Evolutionary conservation across 1,139 yeast genomes (phyloP).

Genomic region (Sugiyamaella castrensis): DNA sequence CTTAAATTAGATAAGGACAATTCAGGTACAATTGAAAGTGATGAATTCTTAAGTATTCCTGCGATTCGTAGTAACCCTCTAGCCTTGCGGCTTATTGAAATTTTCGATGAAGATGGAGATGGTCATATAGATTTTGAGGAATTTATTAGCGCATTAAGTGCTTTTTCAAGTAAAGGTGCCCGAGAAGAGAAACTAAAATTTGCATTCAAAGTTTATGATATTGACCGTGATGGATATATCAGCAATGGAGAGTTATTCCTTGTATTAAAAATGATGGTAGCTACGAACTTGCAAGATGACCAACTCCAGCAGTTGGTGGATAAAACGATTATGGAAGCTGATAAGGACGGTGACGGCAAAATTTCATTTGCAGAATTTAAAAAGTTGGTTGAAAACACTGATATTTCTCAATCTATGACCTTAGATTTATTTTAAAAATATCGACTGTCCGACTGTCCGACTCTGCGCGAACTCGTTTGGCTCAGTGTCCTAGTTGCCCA

Average conservation of each 20-base stretch:
- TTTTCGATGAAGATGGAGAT: slow-evolving; percentile 88
- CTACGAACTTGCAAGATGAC: slow-evolving; percentile 77
- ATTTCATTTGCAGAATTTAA: slow-evolving; percentile 80
- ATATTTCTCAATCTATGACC: slow-evolving; percentile 34
- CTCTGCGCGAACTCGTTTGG: neutral
- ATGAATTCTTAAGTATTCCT: slow-evolving; percentile 88
- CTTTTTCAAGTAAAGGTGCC: slow-evolving; percentile 85
- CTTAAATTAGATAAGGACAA: slow-evolving; percentile 94
- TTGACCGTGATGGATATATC: slow-evolving; percentile 90
- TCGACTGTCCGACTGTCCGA: neutral
- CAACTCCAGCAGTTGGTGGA: slow-evolving; percentile 95
- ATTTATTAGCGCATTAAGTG: slow-evolving; percentile 84
- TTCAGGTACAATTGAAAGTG: slow-evolving; percentile 86
- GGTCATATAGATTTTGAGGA: slow-evolving; percentile 96
- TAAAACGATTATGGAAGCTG: slow-evolving; percentile 93
- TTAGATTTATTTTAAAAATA: slow-evolving; percentile 34
- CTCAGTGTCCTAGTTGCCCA: neutral
- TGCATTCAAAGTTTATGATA: slow-evolving; percentile 92
- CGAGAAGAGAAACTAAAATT: slow-evolving; percentile 80
- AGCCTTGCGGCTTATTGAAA: slow-evolving; percentile 86
- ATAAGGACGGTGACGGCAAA: slow-evolving; percentile 84
- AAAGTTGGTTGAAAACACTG: slow-evolving; percentile 8
- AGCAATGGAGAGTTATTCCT: slow-evolving; percentile 93
- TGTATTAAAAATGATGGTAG: slow-evolving; percentile 96
- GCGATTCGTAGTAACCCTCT: slow-evolving; percentile 89